These are phyloP conservation scores for Acacia acuminata DNA, from an alignment of 306 rosid species.

Conservation along the genomic window DNA sequence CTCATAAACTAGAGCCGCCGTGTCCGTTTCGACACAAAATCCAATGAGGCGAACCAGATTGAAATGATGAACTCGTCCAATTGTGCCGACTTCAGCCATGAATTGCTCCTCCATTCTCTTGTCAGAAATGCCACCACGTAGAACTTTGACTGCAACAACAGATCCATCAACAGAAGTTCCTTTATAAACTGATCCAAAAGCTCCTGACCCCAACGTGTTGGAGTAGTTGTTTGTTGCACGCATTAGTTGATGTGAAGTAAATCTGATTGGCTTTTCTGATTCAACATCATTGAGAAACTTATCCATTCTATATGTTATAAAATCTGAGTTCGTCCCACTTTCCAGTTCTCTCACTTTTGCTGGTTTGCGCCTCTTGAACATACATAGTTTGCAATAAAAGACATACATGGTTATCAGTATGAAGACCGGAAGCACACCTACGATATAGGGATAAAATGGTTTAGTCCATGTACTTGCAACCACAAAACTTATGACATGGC, in stretches of 20 bases:
- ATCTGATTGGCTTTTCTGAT: constrained; percentile 34
- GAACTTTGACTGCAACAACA: constrained; percentile 38
- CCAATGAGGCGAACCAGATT: constrained; percentile 44
- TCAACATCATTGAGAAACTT: constrained; percentile 28
- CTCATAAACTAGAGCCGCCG: constrained; percentile 40
- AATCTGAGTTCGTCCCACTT: not conserved
- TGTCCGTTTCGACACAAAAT: constrained; percentile 34
- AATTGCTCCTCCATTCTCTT: constrained; percentile 37
- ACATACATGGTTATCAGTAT: not conserved
- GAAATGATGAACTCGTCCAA: constrained; percentile 42
- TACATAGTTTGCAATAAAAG: not conserved
- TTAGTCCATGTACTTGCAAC: not conserved
- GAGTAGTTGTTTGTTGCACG: constrained; percentile 30
- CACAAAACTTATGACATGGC: not conserved
- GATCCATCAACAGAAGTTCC: constrained; percentile 31
- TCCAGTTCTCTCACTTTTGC: not conserved
- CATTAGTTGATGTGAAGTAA: constrained; percentile 28
- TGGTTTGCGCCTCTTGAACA: not conserved
- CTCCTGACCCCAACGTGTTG: constrained; percentile 35
- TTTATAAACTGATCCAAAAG: constrained; percentile 39
- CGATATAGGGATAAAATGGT: not conserved
- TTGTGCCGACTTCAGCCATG: constrained; percentile 48
- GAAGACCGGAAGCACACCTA: not conserved
- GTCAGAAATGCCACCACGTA: constrained; percentile 22
- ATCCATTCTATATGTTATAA: constrained; percentile 8